Base-by-base conservation (phyloP, 306 rosid genomes). In the Acacia acuminata region DNA sequence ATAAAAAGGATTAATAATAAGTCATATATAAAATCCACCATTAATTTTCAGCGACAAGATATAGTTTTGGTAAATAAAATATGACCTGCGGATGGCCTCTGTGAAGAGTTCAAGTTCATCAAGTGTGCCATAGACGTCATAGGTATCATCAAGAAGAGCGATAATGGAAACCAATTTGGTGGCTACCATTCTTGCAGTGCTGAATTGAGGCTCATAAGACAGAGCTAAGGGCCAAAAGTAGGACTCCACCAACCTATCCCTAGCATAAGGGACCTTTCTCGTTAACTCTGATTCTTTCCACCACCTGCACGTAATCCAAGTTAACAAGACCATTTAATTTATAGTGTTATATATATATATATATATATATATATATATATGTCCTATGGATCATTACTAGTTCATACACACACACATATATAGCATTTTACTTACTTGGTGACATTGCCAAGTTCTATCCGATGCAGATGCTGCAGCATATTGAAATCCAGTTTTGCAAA, bases 161-260 rank as follows among this genome's bases (percentile, higher is more conserved):
- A 1, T 72, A 45, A 80, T 53, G 0, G 64, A 38, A 20, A 65
- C 20, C n/a, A 88, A 74, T 77, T 85, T 80, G 16, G 69, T 44
- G 1, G 70, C 17, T 4, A 80, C 9, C 25, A 34, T 70, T 38
- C 91, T 78, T 50, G 72, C 82, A 12, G 48, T 15, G 20, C 10
- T 36, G 22, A 60, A 81, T 27, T 85, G 10, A 0, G 87, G 84
- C 40, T 82, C 83, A 61, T 73, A 75, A 22, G 75, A 53, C 3
- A 51, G 61, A 16, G 76, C 81, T n/a, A 79, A 20, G 2, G 42
- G 20, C 85, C 82, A 79, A 44, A 82, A 74, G 61, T 75, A 85
- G 14, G 81, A 1, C 56, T 88, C 87, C 8, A 77, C 77, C 9
- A 88, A 10, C 43, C 90, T 78, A 20, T 85, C 88, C 72, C 85